A percentile compares a stretch with the other conserved stretches of the same genome.
phyloP scores from a whole-genome alignment of 441 rosid species.

The Pelargonium myrrhifolium region DNA sequence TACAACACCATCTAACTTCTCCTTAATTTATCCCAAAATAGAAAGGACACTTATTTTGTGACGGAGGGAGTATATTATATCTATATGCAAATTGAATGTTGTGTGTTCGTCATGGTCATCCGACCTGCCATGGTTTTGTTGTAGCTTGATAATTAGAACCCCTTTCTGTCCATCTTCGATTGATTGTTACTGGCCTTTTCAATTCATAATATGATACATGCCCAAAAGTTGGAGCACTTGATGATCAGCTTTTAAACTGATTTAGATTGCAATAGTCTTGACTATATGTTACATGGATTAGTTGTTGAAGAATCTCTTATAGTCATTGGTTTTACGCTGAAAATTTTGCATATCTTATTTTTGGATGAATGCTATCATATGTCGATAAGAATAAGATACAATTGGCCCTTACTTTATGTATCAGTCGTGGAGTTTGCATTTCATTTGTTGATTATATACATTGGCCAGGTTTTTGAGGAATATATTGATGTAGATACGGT shows the following conservation, averaged over 20 bases:
- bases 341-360: too few species aligned
- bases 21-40: too few species aligned
- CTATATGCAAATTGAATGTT: neutral
- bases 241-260: neutral
- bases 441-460: too few species aligned
- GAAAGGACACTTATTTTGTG: too few species aligned
- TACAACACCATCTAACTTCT: too few species aligned
- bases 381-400: too few species aligned
- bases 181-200: neutral
- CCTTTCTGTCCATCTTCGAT: neutral
- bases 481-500: too few species aligned
- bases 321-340: too few species aligned
- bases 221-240: neutral
- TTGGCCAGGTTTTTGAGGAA: too few species aligned
- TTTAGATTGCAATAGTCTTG: neutral
- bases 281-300: neutral
- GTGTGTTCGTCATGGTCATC: neutral
- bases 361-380: too few species aligned
- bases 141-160: neutral
- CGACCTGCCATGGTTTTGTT: neutral
- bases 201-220: neutral
- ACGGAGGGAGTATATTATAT: neutral
- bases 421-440: too few species aligned
- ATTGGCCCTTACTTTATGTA: too few species aligned
- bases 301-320: neutral